phyloP scores from a whole-genome alignment of 2,329 filamentous ascomycete species.

The Sporothrix humicola region DNA sequence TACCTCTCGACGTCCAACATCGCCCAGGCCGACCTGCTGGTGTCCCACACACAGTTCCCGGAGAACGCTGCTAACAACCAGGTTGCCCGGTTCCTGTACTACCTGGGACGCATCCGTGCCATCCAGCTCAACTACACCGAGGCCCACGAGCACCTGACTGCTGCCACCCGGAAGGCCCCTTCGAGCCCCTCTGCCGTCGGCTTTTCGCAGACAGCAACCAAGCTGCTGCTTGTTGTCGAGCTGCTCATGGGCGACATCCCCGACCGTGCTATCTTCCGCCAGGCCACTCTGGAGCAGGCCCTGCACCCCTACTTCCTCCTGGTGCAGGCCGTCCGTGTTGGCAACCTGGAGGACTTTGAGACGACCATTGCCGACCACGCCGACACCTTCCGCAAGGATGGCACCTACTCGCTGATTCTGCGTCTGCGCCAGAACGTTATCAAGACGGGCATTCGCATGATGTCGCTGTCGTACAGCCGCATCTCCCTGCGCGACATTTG shows the following conservation, averaged over 20 bases:
- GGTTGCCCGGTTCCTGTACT: constrained; percentile 96
- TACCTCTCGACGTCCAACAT: constrained; percentile 97
- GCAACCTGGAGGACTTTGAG: constrained; percentile 92
- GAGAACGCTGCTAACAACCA: constrained; percentile 96
- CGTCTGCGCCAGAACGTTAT: constrained; percentile 98
- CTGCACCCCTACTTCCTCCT: constrained; percentile 92
- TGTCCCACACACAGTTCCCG: constrained; percentile 95
- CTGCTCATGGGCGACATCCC: constrained; percentile 98
- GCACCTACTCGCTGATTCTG: constrained; percentile 93
- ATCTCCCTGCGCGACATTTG: constrained; percentile 98
- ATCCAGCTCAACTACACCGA: constrained; percentile 97
- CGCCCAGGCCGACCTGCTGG: constrained; percentile 91
- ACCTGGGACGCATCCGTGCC: constrained; percentile 92
- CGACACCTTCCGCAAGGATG: constrained; percentile 86
- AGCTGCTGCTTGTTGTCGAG: constrained; percentile 95
- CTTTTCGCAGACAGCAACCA: constrained; percentile 94
- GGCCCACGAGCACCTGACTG: constrained; percentile 90
- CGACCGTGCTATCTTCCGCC: constrained; percentile 91
- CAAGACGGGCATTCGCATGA: constrained; percentile 99
- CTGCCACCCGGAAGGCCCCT: constrained; percentile 92
- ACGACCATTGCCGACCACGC: constrained; percentile 81
- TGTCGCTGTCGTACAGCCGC: constrained; percentile 95
- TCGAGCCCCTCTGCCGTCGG: constrained; percentile 87
- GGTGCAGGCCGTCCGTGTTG: constrained; percentile 94
- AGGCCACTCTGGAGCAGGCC: constrained; percentile 82